Evolutionary conservation across 2,329 filamentous ascomycete species (phyloP).

Genomic region (Fusarium drepaniforme): DNA sequence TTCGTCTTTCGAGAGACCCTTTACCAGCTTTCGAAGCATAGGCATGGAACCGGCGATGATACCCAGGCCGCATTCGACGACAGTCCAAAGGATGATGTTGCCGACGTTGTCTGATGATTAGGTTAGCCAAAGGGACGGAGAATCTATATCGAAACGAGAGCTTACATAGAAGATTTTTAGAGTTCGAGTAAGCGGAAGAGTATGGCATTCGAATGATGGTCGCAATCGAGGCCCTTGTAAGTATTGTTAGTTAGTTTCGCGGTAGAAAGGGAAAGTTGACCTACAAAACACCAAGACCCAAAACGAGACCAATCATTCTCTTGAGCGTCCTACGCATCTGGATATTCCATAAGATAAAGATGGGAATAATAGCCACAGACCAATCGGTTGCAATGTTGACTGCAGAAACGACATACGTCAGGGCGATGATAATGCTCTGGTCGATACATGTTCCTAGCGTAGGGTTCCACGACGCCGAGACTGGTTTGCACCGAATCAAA

Average conservation of each 20-base stretch:
- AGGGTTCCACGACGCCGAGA: slow-evolving; percentile 12
- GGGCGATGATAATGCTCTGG: background rate
- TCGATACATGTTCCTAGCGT: slow-evolving; percentile 10
- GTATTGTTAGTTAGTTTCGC: background rate
- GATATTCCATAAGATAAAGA: slow-evolving; percentile 13
- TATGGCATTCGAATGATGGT: slow-evolving; percentile 27
- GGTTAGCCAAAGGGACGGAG: background rate
- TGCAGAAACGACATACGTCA: slow-evolving; percentile 17
- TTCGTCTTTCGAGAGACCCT: background rate
- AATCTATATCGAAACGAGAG: background rate
- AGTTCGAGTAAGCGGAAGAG: slow-evolving; percentile 3
- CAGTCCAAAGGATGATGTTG: slow-evolving; percentile 13
- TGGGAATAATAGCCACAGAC: slow-evolving; percentile 11
- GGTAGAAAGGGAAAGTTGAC: background rate
- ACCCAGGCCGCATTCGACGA: slow-evolving; percentile 20
- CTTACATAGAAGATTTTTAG: background rate
- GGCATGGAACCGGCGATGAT: slow-evolving; percentile 28
- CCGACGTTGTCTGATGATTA: background rate
- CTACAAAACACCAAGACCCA: slow-evolving; percentile 22
- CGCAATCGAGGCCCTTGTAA: slow-evolving; percentile 7
- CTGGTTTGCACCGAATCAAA: slow-evolving; percentile 6
- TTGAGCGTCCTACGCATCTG: slow-evolving; percentile 19
- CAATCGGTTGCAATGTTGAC: slow-evolving; percentile 18
- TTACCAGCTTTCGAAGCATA: slow-evolving; percentile 24
- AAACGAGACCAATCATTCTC: background rate